A percentile compares a stretch with the other conserved stretches of the same genome.
phyloP scores from a whole-genome alignment of 2,329 filamentous ascomycete genomes.

The Epichloe bromicola region DNA sequence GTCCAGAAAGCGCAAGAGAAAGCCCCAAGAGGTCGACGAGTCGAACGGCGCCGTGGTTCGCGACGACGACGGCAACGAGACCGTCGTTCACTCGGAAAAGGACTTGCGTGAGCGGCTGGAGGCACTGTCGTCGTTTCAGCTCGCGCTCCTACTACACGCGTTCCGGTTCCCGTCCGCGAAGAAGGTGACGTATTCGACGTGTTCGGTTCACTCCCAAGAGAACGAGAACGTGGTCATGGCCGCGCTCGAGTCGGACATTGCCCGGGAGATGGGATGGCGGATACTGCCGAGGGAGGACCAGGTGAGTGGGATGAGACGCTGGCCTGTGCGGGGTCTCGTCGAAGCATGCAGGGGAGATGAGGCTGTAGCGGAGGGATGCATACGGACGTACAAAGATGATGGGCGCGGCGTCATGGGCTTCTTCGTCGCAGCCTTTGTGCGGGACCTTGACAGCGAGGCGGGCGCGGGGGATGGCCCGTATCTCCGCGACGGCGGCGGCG shows the following conservation, averaged over 20 bases:
- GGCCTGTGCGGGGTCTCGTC: conserved; percentile 52
- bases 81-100: conserved; percentile 36
- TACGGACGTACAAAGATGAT: conserved; percentile 70
- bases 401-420: conserved; percentile 85
- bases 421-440: conserved; percentile 78
- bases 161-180: conserved; percentile 64
- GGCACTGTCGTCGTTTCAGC: conserved; percentile 70
- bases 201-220: conserved; percentile 74
- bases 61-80: conserved; percentile 47
- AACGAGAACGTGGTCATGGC: conserved; percentile 75
- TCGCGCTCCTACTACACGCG: conserved; percentile 70
- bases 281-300: conserved; percentile 62
- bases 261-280: conserved; percentile 58
- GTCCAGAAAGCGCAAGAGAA: conserved; percentile 30
- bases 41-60: conserved; percentile 26
- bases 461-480: conserved; percentile 31
- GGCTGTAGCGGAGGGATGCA: conserved; percentile 57
- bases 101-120: conserved; percentile 52
- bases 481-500: conserved; percentile 40
- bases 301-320: conserved; percentile 60
- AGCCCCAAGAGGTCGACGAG: conserved; percentile 24
- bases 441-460: conserved; percentile 9
- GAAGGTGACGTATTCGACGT: conserved; percentile 85
- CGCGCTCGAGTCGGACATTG: conserved; percentile 55
- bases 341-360: conserved; percentile 36